These are phyloP conservation scores for Agrocybe praecox DNA, from an alignment of 768 basidiomycete genomes.

Conservation along the genomic window DNA sequence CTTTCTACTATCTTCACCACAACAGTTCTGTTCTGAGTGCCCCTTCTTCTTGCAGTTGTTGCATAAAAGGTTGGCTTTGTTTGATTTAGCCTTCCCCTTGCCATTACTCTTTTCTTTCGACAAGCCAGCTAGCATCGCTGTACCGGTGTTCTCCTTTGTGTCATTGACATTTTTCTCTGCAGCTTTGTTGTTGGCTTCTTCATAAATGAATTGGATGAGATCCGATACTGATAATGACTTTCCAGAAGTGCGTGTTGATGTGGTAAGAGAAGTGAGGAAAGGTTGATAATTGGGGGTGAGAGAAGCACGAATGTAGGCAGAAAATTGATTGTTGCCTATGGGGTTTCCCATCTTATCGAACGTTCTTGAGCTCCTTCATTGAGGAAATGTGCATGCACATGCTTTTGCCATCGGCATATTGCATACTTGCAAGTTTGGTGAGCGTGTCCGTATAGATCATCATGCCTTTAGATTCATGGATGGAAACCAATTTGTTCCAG, in stretches of 20 bases:
- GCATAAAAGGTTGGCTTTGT: constrained; percentile 18
- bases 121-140: neutral
- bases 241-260: constrained; percentile 2
- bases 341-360: constrained; percentile 8
- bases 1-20: constrained; percentile 33
- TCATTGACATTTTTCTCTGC: constrained; percentile 16
- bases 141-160: neutral
- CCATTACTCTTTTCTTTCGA: constrained; percentile 4
- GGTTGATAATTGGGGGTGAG: constrained; percentile 12
- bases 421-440: constrained; percentile 19
- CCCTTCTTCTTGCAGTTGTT: constrained; percentile 28
- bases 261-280: constrained; percentile 16
- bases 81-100: constrained; percentile 8
- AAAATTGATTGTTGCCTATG: constrained; percentile 4
- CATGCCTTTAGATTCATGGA: constrained; percentile 22
- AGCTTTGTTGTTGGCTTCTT: constrained; percentile 9
- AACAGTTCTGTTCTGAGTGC: constrained; percentile 30
- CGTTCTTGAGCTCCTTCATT: constrained; percentile 33
- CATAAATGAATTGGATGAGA: constrained; percentile 13
- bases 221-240: constrained; percentile 4
- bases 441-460: constrained; percentile 19
- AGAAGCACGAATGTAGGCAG: constrained; percentile 16
- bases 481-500: constrained; percentile 23
- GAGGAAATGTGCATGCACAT: constrained; percentile 17
- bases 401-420: constrained; percentile 16